A percentile compares a stretch with the other conserved stretches of the same genome.
Evolutionary conservation across 148 eudicot species (phyloP).

Genomic region (Euryodendron excelsum): DNA sequence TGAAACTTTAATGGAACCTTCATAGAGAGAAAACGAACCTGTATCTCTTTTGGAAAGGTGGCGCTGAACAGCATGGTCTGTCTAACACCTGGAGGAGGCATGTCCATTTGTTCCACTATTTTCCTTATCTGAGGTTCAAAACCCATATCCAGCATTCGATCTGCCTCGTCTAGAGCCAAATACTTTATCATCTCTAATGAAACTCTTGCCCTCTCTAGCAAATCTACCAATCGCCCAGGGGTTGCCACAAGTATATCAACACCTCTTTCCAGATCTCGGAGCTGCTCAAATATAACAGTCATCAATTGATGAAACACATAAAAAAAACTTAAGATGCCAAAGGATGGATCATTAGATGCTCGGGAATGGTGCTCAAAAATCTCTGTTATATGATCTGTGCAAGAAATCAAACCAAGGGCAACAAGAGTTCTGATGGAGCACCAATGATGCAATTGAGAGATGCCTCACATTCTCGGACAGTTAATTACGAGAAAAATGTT

Average conservation of each 20-base stretch:
- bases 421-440: background rate
- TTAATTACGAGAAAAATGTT: background rate
- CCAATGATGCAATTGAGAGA: background rate
- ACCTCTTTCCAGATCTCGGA: constrained; percentile 55
- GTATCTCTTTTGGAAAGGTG: constrained; percentile 56
- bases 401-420: background rate
- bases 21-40: constrained; percentile 24
- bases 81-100: constrained; percentile 53
- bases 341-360: too few relatives aligned
- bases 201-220: constrained; percentile 58
- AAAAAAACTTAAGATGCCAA: background rate
- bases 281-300: constrained; percentile 29
- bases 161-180: constrained; percentile 58
- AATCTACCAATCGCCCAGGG: constrained; percentile 58
- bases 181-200: constrained; percentile 52
- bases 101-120: constrained; percentile 53
- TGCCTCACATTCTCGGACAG: background rate
- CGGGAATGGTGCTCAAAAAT: background rate
- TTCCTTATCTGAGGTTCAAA: constrained; percentile 63
- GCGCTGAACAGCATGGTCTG: constrained; percentile 58
- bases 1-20: background rate
- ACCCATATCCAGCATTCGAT: constrained; percentile 60
- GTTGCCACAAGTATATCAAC: constrained; percentile 62
- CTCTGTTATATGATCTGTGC: background rate
- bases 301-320: constrained; percentile 7